Percentiles rank a stretch among this genome's conserved stretches.
Conservation (phyloP, 2,329 filamentous ascomycete genomes). For the Neoascochyta sp. region DNA sequence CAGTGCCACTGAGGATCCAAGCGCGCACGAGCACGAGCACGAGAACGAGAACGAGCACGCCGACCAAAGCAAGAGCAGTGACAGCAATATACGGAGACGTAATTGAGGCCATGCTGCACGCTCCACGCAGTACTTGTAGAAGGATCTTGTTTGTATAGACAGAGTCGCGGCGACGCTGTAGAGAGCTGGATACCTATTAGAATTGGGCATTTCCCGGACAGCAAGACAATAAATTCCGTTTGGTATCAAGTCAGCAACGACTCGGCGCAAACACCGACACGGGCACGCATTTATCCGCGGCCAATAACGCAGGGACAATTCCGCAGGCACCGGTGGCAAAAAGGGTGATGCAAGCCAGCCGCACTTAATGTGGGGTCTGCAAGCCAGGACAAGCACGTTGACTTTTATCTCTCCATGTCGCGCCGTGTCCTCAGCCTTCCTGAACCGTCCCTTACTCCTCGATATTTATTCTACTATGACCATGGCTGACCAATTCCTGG, state of each 20-base stretch:
- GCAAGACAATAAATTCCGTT: too few species aligned
- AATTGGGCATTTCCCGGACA: too few species aligned
- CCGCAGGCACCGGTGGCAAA: conserved; percentile 35
- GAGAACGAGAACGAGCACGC: conserved; percentile 27
- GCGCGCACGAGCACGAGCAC: conserved; percentile 29
- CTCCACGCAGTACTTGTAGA: too few species aligned
- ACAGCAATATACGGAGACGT: conserved; percentile 15
- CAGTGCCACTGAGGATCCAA: conserved; percentile 28
- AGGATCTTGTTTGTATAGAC: too few species aligned
- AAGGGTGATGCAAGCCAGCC: conserved; percentile 18
- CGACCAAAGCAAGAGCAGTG: conserved; percentile 21
- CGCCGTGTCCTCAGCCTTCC: conserved; percentile 1
- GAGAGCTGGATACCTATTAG: too few species aligned
- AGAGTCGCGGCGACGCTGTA: too few species aligned
- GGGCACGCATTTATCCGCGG: conserved; percentile 28
- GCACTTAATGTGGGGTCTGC: conserved; percentile 17
- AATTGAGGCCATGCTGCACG: too few species aligned
- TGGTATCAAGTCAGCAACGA: too few species aligned
- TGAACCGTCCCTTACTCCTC: background rate
- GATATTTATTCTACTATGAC: conserved; percentile 8
- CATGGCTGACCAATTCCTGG: conserved; percentile 65
- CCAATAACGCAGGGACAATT: conserved; percentile 16
- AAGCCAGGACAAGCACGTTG: too few species aligned
- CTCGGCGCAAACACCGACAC: too few species aligned
- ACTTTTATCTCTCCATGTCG: conserved; percentile 15